Percentiles rank a stretch among this genome's conserved stretches.
These are phyloP conservation scores for Backusella mclennaniae DNA, from an alignment of 192 early-diverging fungal genomes.

Conservation along the genomic window DNA sequence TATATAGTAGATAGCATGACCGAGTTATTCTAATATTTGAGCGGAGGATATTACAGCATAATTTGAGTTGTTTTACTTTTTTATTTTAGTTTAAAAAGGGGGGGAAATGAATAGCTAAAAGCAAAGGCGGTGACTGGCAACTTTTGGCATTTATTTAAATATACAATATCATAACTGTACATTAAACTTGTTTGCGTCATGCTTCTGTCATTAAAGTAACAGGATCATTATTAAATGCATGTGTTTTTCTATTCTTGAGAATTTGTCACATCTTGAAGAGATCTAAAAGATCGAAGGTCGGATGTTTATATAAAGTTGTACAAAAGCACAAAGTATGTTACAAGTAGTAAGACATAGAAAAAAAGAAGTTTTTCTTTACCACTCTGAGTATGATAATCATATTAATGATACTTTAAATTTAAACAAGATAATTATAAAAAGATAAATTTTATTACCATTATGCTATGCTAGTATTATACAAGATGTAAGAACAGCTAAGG, in stretches of 20 bases:
- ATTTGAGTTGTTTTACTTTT: background rate
- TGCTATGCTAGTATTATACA: background rate
- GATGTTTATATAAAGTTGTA: background rate
- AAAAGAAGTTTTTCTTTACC: background rate
- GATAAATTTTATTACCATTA: background rate
- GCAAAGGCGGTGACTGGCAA: background rate
- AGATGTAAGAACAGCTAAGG: background rate
- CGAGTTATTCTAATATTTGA: background rate
- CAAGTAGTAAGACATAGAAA: background rate
- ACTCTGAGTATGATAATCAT: background rate
- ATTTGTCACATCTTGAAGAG: constrained; percentile 1
- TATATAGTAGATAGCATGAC: constrained; percentile 22
- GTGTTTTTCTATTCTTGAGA: background rate
- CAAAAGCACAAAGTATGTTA: background rate
- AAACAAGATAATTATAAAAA: background rate
- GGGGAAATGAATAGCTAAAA: background rate
- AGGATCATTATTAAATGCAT: background rate
- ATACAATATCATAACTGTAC: background rate
- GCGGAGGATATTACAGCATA: background rate
- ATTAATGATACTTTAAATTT: background rate
- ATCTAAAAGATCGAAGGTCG: background rate
- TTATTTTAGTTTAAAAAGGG: background rate
- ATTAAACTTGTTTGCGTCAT: background rate
- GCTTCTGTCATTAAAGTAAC: background rate
- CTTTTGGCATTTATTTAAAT: background rate